Percentiles rank a stretch among this genome's conserved stretches.
Evolutionary conservation across 1,284 basidiomycete species (phyloP).

Genomic region (Bondarzewia mesenterica): DNA sequence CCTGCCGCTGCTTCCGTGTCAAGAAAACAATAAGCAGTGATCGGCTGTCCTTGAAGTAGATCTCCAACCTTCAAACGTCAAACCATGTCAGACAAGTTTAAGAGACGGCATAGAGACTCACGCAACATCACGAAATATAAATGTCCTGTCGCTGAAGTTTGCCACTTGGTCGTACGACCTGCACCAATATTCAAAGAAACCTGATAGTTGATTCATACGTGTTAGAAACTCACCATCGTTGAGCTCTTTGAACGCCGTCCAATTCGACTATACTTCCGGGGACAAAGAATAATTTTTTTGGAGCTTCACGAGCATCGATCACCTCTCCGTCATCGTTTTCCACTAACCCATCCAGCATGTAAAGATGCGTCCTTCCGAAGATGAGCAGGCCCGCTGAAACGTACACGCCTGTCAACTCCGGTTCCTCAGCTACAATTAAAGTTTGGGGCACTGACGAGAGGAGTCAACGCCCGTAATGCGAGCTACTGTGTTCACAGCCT

Average conservation of each 20-base stretch:
- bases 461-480: slow-evolving; percentile 84
- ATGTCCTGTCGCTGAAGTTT: slow-evolving; percentile 74
- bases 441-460: slow-evolving; percentile 54
- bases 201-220: slow-evolving; percentile 1
- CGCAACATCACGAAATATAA: slow-evolving; percentile 87
- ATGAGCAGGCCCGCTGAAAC: slow-evolving; percentile 76
- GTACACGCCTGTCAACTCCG: not conserved
- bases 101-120: slow-evolving; percentile 30
- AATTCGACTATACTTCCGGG: slow-evolving; percentile 80
- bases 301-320: slow-evolving; percentile 83
- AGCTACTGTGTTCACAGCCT: slow-evolving; percentile 83
- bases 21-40: slow-evolving; percentile 77
- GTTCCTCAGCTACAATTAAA: not conserved
- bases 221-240: slow-evolving; percentile 61
- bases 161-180: slow-evolving; percentile 79
- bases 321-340: slow-evolving; percentile 85
- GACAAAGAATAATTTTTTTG: slow-evolving; percentile 75
- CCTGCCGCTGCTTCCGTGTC: slow-evolving; percentile 57
- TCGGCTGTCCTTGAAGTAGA: slow-evolving; percentile 85
- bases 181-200: slow-evolving; percentile 4
- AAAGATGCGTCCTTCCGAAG: slow-evolving; percentile 77
- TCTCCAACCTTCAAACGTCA: slow-evolving; percentile 55
- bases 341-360: slow-evolving; percentile 90
- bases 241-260: slow-evolving; percentile 67
- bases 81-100: not conserved